Conservation (phyloP, 495 filamentous ascomycete genomes). For the Polyplosphaeria fusca region DNA sequence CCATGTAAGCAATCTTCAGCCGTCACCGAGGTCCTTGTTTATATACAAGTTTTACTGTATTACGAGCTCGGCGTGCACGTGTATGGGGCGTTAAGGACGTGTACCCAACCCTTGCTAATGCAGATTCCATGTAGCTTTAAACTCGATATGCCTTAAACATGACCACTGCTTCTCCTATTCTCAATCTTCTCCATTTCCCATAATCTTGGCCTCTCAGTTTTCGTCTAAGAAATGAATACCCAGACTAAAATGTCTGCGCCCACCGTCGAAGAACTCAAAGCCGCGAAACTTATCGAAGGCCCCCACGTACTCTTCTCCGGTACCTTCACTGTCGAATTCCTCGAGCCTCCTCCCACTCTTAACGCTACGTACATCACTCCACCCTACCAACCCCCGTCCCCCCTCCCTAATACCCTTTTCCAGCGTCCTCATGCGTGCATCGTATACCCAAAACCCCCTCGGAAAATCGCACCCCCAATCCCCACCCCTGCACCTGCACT, state of each 20-base stretch:
- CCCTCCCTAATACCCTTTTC: not conserved
- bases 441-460: not conserved
- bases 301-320: not conserved
- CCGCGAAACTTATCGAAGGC: not conserved
- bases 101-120: too few relatives aligned
- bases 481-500: slow-evolving; percentile 13
- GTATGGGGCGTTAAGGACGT: too few relatives aligned
- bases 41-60: too few relatives aligned
- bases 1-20: too few relatives aligned
- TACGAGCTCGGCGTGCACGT: too few relatives aligned
- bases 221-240: too few relatives aligned
- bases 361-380: not conserved
- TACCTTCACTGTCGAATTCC: not conserved
- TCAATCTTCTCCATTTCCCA: too few relatives aligned
- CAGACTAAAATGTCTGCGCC: not conserved
- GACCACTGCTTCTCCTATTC: too few relatives aligned
- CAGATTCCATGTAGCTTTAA: too few relatives aligned
- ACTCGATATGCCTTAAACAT: too few relatives aligned
- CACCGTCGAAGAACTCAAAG: not conserved
- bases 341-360: not conserved
- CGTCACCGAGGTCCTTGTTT: too few relatives aligned
- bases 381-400: not conserved
- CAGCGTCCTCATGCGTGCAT: not conserved
- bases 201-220: too few relatives aligned
- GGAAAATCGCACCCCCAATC: not conserved